These are phyloP conservation scores for Emergomyces africanus DNA, from an alignment of 2,329 filamentous ascomycete species.

Conservation along the genomic window DNA sequence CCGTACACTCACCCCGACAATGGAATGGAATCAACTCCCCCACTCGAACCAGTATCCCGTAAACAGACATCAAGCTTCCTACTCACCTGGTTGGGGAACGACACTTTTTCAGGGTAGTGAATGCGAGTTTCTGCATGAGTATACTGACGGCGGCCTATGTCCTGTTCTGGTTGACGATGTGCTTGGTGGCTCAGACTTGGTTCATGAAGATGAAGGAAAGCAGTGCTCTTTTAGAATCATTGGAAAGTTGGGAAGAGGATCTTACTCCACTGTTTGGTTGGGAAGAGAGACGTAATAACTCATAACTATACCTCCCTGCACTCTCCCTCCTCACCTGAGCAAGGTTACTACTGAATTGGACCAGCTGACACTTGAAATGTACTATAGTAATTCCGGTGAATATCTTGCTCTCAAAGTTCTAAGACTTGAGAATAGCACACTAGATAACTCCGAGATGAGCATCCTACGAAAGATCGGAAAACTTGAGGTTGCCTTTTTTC, in stretches of 20 bases:
- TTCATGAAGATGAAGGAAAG: not conserved
- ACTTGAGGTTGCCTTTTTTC: conserved; percentile 7
- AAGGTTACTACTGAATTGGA: not conserved
- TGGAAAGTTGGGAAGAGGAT: conserved; percentile 8
- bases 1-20: not conserved
- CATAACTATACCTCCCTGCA: not conserved
- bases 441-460: conserved; percentile 8
- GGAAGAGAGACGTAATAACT: conserved; percentile 4
- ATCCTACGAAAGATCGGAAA: conserved; percentile 7
- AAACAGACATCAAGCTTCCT: not conserved
- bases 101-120: not conserved
- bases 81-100: not conserved
- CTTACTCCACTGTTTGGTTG: conserved; percentile 11
- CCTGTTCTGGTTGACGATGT: conserved; percentile 8
- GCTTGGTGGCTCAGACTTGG: conserved; percentile 5
- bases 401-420: conserved; percentile 7
- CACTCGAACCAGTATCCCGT: conserved; percentile 3
- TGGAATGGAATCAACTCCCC: not conserved
- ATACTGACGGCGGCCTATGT: conserved; percentile 4
- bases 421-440: conserved; percentile 1
- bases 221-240: conserved; percentile 7
- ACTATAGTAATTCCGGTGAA: not conserved
- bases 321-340: not conserved
- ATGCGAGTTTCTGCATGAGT: not conserved
- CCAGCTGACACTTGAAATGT: not conserved